These are phyloP conservation scores for Tillandsia fasciculata DNA, from an alignment of 176 grass and related monocot genomes.

Conservation along the genomic window DNA sequence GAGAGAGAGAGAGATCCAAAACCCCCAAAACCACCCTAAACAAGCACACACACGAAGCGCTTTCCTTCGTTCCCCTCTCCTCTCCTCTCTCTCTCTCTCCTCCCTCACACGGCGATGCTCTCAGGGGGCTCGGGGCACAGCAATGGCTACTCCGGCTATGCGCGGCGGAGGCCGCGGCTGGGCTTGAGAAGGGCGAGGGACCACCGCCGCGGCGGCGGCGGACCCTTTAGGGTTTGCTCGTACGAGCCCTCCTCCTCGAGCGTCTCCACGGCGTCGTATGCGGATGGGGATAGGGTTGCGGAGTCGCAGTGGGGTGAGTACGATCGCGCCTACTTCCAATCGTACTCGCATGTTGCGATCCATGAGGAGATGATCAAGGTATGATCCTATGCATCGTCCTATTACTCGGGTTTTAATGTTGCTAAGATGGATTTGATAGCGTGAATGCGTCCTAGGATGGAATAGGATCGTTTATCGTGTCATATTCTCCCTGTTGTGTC, in stretches of 20 bases:
- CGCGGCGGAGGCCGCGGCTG: constrained; percentile 40
- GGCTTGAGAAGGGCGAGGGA: neutral
- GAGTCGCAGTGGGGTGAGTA: constrained; percentile 28
- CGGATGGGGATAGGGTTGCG: constrained; percentile 3
- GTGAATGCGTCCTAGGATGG: too few relatives aligned
- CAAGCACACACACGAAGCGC: neutral
- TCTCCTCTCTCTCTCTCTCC: constrained; percentile 1
- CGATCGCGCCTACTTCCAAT: constrained; percentile 69
- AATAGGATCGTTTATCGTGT: neutral
- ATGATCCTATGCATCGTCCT: neutral
- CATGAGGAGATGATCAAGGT: constrained; percentile 93
- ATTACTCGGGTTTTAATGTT: neutral
- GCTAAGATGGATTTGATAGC: too few relatives aligned
- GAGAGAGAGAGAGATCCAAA: too few relatives aligned
- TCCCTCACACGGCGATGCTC: constrained; percentile 28
- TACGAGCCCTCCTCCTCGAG: constrained; percentile 10
- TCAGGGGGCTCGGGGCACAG: constrained; percentile 35
- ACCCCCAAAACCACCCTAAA: too few relatives aligned
- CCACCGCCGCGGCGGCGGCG: neutral
- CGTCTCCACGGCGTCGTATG: constrained; percentile 9
- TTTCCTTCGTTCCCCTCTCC: constrained; percentile 6
- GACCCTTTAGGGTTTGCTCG: constrained; percentile 36
- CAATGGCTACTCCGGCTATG: constrained; percentile 47
- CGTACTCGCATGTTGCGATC: constrained; percentile 74
- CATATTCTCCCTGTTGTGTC: neutral